Evolutionary conservation across 352 stramenopile species (phyloP).

Genomic region (Phytophthora pisi): DNA sequence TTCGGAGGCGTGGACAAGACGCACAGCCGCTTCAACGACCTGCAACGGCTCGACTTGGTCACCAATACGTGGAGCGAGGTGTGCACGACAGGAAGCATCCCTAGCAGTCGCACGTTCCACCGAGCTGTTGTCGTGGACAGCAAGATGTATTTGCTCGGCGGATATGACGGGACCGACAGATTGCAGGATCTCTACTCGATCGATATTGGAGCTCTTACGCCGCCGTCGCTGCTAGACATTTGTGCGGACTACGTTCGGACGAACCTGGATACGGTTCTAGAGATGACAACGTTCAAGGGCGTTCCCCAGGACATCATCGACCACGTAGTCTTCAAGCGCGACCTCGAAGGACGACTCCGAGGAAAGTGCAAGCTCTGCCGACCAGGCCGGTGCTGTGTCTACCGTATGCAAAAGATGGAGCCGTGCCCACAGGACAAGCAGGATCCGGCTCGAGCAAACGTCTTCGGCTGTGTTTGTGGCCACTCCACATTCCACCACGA

Average conservation of each 20-base stretch:
- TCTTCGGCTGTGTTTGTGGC: constrained; percentile 65
- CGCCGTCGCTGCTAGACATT: constrained; percentile 73
- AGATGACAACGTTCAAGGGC: constrained; percentile 76
- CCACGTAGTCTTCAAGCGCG: constrained; percentile 80
- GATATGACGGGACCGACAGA: constrained; percentile 85
- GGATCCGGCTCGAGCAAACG: constrained; percentile 31
- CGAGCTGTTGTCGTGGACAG: constrained; percentile 77
- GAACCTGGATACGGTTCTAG: constrained; percentile 67
- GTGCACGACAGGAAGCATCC: constrained; percentile 79
- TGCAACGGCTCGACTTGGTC: constrained; percentile 76
- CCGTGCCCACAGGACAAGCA: constrained; percentile 35
- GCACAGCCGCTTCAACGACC: constrained; percentile 87
- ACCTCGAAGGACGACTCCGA: constrained; percentile 64
- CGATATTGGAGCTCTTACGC: constrained; percentile 78
- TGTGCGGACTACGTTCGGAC: constrained; percentile 72
- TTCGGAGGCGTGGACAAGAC: constrained; percentile 92
- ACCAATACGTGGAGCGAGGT: constrained; percentile 89
- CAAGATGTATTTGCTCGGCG: constrained; percentile 88
- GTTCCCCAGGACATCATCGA: constrained; percentile 80
- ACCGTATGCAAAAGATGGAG: constrained; percentile 54
- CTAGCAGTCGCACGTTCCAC: constrained; percentile 88
- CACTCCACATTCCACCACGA: constrained; percentile 82
- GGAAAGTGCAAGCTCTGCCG: constrained; percentile 80
- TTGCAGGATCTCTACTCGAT: constrained; percentile 88
- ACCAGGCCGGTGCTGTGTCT: constrained; percentile 71